A percentile compares a stretch with the other conserved stretches of the same genome.
phyloP scores from a whole-genome alignment of 345 rosid species.

The Jatropha curcas region DNA sequence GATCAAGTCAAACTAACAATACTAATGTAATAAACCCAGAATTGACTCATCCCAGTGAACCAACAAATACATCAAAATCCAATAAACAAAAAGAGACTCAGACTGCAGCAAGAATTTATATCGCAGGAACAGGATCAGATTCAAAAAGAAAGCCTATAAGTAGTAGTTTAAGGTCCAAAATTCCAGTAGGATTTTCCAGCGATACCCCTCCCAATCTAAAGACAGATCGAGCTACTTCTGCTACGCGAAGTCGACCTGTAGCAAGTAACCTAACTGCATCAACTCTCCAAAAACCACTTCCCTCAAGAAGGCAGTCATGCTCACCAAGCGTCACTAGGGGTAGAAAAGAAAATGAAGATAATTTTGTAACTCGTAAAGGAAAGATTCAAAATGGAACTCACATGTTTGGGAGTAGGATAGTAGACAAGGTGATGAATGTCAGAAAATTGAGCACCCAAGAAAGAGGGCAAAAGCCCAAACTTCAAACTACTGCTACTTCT shows the following conservation, averaged over 20 bases:
- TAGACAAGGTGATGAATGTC: conserved; percentile 60
- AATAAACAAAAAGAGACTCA: conserved; percentile 12
- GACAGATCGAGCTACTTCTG: conserved; percentile 40
- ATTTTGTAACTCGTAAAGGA: not conserved
- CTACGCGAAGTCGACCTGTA: conserved; percentile 38
- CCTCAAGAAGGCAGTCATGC: conserved; percentile 45
- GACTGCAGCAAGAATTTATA: too few species aligned
- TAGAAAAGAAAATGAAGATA: conserved; percentile 28
- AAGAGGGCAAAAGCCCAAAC: conserved; percentile 24
- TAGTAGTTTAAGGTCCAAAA: conserved; percentile 29
- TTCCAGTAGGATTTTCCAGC: conserved; percentile 33
- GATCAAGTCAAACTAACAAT: conserved; percentile 21
- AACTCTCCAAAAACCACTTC: conserved; percentile 12
- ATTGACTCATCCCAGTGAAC: conserved; percentile 11
- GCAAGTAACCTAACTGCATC: not conserved
- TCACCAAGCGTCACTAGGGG: conserved; percentile 48
- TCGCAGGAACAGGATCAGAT: not conserved
- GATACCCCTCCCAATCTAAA: conserved; percentile 43
- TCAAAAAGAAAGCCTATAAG: conserved; percentile 28
- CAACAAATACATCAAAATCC: not conserved
- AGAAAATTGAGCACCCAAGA: conserved; percentile 38
- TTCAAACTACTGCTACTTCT: not conserved
- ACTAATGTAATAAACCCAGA: conserved; percentile 17
- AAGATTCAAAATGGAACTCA: conserved; percentile 27
- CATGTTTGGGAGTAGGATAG: conserved; percentile 58